Evolutionary conservation across 192 early-diverging fungal species (phyloP), one percentile per base, ranked within the genome.

Genomic region (Podila epigama): DNA sequence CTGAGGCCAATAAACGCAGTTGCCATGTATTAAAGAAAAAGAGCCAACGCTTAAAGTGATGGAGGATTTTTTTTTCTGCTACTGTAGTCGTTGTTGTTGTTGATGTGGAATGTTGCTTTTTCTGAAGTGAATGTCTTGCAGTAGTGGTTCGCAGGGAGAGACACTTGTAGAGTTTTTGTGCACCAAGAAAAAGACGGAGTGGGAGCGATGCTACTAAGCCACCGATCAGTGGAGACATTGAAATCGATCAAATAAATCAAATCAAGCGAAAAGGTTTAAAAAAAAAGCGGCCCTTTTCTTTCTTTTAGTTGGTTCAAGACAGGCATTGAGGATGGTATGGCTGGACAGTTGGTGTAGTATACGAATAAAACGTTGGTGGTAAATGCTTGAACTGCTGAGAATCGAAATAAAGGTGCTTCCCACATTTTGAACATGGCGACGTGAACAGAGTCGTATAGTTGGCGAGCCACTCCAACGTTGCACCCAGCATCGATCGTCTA

Each of bases 1-100:
- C 75, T 75, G 31, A 86, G 64, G 50, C 89, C 89, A 51, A 88
- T 60, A 58, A 88, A 88, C 34, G 80, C 68, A 52, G 85, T 78
- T 16, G 85, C 84, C 87, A 89, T 89, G 18, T 22, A 11, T n/a
- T 33, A n/a, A n/a, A n/a, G n/a, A n/a, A n/a, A n/a, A n/a, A n/a
- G n/a, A n/a, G n/a, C n/a, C n/a, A n/a, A n/a, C n/a, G n/a, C n/a
- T n/a, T n/a, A n/a, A n/a, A n/a, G n/a, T n/a, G n/a, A n/a, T n/a
- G n/a, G n/a, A n/a, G n/a, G n/a, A n/a, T 42, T 39, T 40, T 40
- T 40, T 59, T 29, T 53, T 8, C n/a, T n/a, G n/a, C n/a, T n/a
- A n/a, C n/a, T n/a, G n/a, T n/a, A n/a, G n/a, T n/a, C n/a, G 44
- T 48, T 22, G 44, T 48, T 48, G 44, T 48, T 48, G 2, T 5